Base-by-base conservation (phyloP, 2,329 filamentous ascomycete genomes). In the Triangularia setosa region DNA sequence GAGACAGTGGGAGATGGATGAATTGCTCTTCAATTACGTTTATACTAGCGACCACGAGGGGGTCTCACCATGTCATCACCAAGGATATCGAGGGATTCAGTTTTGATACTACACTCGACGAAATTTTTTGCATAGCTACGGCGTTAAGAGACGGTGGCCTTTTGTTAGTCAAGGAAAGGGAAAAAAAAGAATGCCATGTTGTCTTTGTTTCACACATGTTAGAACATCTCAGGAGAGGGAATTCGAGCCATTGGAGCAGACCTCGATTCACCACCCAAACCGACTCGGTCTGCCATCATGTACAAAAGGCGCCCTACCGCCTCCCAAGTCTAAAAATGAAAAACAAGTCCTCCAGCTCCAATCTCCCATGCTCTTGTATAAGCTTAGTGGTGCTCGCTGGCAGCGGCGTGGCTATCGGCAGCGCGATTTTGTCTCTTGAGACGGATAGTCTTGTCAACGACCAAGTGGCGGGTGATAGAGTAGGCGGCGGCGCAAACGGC, bases 391-490 rank as follows among this genome's bases (percentile, higher is more conserved):
- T 66, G 54, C 56, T 63, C 65, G 65, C 79, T 74, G 52, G 71
- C 70, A 9, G 62, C 72, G 53, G 66, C 79, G 71, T 73, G 73
- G 58, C 73, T 73, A 60, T 79, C 79, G 64, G 77, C 75, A 62
- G 77, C 76, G 68, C 83, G 82, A 77, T 82, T 84, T 80, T 92
- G 88, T 76, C 93, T 89, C 78, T 83, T 83, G 72, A 98, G 87
- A 77, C 95, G 92, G 74, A 99, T 90, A 73, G 90, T 96, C 86
- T 94, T 94, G 84, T 99, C 95, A 73, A 89, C 87, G 68, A 87
- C 77, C 76, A 99, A 87, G 83, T 98, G 97, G 77, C 89, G 88
- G 76, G 79, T 76, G 80, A 90, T 82, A 65, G 93, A 95, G 86
- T 96, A 98, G 77, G 83, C 78, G 73, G 91, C 95, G 72, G 92